phyloP scores from a whole-genome alignment of 441 rosid species.

The Aleurites moluccanus region DNA sequence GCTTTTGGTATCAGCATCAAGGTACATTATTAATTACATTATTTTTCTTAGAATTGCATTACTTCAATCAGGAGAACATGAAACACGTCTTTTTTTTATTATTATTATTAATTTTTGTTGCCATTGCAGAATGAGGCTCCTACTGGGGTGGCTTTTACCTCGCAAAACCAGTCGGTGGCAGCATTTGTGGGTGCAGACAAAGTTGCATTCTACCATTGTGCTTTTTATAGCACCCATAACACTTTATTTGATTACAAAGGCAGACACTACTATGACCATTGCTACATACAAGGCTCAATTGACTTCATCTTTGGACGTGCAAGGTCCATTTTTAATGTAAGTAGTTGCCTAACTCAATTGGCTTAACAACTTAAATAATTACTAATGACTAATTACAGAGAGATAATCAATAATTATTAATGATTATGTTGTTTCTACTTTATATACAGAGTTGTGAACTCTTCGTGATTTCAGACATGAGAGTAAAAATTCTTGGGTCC shows the following conservation, averaged over 20 bases:
- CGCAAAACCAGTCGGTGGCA: slow-evolving; percentile 93
- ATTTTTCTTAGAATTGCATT: too few species aligned
- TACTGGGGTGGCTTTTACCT: slow-evolving; percentile 76
- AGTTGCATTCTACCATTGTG: slow-evolving; percentile 84
- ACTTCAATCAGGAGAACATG: too few species aligned
- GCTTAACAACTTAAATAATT: too few species aligned
- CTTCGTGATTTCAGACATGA: slow-evolving; percentile 73
- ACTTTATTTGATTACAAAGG: slow-evolving; percentile 90
- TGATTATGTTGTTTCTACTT: neutral
- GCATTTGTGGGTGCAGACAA: slow-evolving; percentile 78
- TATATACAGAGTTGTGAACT: slow-evolving; percentile 63
- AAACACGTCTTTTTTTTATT: too few species aligned
- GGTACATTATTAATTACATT: slow-evolving; percentile 32
- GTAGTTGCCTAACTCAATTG: neutral
- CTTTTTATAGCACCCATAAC: slow-evolving; percentile 83
- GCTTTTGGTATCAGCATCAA: slow-evolving; percentile 82
- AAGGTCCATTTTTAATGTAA: slow-evolving; percentile 63
- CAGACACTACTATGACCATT: slow-evolving; percentile 71
- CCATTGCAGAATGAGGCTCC: slow-evolving; percentile 79
- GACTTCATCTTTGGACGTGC: slow-evolving; percentile 94
- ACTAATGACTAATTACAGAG: neutral
- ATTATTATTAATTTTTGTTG: neutral
- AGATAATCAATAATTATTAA: neutral
- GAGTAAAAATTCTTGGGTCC: slow-evolving; percentile 72
- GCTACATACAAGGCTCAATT: slow-evolving; percentile 87